Evolutionary conservation across 2,329 filamentous ascomycete genomes (phyloP), one percentile per base, ranked within the genome.

Genomic region (Atkinsonella texensis): DNA sequence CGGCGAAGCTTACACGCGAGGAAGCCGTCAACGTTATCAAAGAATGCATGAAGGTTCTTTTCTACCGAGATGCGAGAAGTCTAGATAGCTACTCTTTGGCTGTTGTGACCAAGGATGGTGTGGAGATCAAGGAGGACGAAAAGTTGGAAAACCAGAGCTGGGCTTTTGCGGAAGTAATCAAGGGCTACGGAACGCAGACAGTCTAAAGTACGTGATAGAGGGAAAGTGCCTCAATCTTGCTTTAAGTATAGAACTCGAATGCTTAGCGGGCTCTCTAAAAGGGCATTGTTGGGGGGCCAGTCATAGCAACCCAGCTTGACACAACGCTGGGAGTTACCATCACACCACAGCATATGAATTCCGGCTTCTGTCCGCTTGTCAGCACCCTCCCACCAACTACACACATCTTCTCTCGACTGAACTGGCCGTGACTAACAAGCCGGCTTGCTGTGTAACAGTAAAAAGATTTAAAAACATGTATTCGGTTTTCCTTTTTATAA

Each of bases 31-130:
- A 84, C 53, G 79, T 89, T 41, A 72, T 98, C 65, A 86, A 86
- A 74, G 87, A 95, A 73, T 95, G 89, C 71, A 90, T 98, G 87
- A 97, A 97, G 80, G 91, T 97, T 50, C 77, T 98, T 55, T 98
- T 87, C 75, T 98, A 98, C 76, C 81, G 93, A 62, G 93, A 98
- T 71, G 93, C 93, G 44, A 83, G 93, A 69, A 94, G 87, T 73
- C 73, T 93, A 71, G 89, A 96, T 71, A 78, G 80, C 60, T 98
- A 96, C 74, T 93, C 87, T 58, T 84, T 97, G 66, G 91, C 91
- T 18, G 78, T 97, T 51, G 78, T 98, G 52, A 93, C 87, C 52
- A 86, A 89, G 71, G 87, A 89, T 47, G 89, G 87, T n/a, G 83
- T 97, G 53, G 85, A 94, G 51, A 67, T 96, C 59, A 84, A 84